A percentile compares a stretch with the other conserved stretches of the same genome.
phyloP scores from a whole-genome alignment of 179 eudicot species.

The Amaranthus tricolor region DNA sequence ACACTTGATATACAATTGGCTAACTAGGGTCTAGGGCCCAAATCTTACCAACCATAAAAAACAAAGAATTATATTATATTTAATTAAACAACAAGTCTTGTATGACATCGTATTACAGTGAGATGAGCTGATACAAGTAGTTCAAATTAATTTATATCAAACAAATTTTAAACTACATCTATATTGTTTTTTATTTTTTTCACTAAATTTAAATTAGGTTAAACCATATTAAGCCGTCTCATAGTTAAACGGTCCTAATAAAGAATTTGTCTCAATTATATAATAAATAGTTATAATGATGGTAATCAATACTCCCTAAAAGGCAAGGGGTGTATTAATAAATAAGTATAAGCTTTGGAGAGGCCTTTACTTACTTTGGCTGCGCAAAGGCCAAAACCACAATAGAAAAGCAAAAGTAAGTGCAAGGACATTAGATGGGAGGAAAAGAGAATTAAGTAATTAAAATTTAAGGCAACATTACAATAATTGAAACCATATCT shows the following conservation, averaged over 20 bases:
- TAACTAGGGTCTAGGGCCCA: background rate
- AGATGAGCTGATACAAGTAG: no score
- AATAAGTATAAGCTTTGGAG: conserved; percentile 11
- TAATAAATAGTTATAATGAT: background rate
- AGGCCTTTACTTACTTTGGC: conserved; percentile 25
- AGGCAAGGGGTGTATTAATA: background rate
- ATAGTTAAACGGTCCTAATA: no score
- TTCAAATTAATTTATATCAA: background rate
- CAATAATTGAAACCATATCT: conserved; percentile 32
- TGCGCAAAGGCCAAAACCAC: conserved; percentile 35
- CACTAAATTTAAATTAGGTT: no score
- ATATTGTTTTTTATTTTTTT: background rate
- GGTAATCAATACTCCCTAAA: background rate
- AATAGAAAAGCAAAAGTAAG: conserved; percentile 31
- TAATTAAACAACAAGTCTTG: background rate
- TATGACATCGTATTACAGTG: background rate
- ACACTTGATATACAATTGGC: no score
- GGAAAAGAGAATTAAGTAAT: background rate
- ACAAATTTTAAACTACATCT: background rate
- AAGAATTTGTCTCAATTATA: no score
- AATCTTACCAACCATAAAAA: background rate
- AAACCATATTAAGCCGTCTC: background rate
- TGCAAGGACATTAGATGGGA: background rate
- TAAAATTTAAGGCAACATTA: background rate
- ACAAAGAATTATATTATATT: background rate